Conservation (phyloP, 495 filamentous ascomycete genomes). For the Daldinia caldariorum region DNA sequence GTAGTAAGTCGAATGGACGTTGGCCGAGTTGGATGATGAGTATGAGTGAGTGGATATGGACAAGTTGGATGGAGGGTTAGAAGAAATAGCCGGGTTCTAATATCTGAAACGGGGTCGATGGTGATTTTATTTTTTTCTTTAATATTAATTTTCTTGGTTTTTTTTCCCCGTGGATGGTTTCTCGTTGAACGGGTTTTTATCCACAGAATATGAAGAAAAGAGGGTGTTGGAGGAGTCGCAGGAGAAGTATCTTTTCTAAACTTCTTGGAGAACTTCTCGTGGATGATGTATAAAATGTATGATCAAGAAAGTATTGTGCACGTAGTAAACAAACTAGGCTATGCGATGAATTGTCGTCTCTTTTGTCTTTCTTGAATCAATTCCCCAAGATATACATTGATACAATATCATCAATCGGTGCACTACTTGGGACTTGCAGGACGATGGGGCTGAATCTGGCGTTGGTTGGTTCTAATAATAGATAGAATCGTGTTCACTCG, state of each 20-base stretch:
- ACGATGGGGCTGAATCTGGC: slow-evolving; percentile 57
- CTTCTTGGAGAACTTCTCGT: neutral
- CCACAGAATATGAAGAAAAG: slow-evolving; percentile 17
- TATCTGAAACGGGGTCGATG: slow-evolving; percentile 26
- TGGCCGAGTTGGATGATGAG: slow-evolving; percentile 3
- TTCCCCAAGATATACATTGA: slow-evolving; percentile 40
- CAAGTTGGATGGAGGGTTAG: slow-evolving; percentile 10
- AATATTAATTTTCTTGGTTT: too few relatives aligned
- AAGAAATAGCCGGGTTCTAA: slow-evolving; percentile 34
- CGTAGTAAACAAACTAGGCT: slow-evolving; percentile 29
- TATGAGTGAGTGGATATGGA: slow-evolving; percentile 9
- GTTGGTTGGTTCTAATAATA: slow-evolving; percentile 61
- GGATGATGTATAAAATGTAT: slow-evolving; percentile 11
- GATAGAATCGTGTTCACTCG: slow-evolving; percentile 53
- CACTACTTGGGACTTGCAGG: slow-evolving; percentile 50
- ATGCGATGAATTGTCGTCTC: slow-evolving; percentile 36
- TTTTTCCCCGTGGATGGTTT: too few relatives aligned
- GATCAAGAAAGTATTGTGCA: slow-evolving; percentile 7
- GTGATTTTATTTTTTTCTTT: slow-evolving; percentile 14
- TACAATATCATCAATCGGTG: slow-evolving; percentile 46
- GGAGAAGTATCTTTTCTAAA: slow-evolving; percentile 20
- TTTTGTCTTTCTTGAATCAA: slow-evolving; percentile 25
- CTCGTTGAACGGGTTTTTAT: slow-evolving; percentile 33
- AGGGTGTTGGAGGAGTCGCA: slow-evolving; percentile 25
- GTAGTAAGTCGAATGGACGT: slow-evolving; percentile 17